These are phyloP conservation scores for Lanmaoa rubissima DNA, from an alignment of 768 basidiomycete species.

Conservation along the genomic window DNA sequence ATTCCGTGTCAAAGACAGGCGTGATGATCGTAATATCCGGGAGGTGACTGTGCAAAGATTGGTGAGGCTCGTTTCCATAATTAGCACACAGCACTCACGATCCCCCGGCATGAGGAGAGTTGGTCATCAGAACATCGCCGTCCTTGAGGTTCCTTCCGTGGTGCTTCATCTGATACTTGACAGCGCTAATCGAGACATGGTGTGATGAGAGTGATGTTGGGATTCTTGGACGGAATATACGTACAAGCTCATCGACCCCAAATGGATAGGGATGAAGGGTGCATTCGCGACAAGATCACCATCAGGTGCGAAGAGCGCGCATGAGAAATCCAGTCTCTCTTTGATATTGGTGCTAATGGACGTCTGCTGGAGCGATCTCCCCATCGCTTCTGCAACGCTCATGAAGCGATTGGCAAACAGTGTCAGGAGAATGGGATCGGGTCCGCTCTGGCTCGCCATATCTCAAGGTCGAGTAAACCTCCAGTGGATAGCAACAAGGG, in stretches of 20 bases:
- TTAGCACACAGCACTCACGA: slow-evolving; percentile 52
- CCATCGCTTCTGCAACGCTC: slow-evolving; percentile 97
- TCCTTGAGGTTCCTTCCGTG: slow-evolving; percentile 71
- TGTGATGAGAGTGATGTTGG: background rate
- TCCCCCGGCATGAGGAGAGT: slow-evolving; percentile 85
- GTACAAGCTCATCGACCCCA: slow-evolving; percentile 90
- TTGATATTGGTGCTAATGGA: slow-evolving; percentile 94
- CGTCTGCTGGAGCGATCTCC: slow-evolving; percentile 84
- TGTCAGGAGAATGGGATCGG: slow-evolving; percentile 85
- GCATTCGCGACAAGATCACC: slow-evolving; percentile 95
- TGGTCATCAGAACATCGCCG: slow-evolving; percentile 93
- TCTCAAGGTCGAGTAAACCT: background rate
- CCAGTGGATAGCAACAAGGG: background rate
- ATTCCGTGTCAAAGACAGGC: slow-evolving; percentile 73
- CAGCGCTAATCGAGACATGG: slow-evolving; percentile 51
- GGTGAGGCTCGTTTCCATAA: slow-evolving; percentile 1
- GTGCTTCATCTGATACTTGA: slow-evolving; percentile 85
- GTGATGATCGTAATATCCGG: slow-evolving; percentile 94
- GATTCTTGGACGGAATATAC: slow-evolving; percentile 29
- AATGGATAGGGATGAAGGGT: slow-evolving; percentile 84
- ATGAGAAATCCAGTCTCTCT: slow-evolving; percentile 92
- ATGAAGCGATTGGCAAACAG: slow-evolving; percentile 97
- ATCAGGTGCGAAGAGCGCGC: slow-evolving; percentile 92
- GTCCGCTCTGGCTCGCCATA: slow-evolving; percentile 36
- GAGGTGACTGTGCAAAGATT: slow-evolving; percentile 49